Conservation (phyloP, 768 basidiomycete genomes). For the Podaxis sp. region DNA sequence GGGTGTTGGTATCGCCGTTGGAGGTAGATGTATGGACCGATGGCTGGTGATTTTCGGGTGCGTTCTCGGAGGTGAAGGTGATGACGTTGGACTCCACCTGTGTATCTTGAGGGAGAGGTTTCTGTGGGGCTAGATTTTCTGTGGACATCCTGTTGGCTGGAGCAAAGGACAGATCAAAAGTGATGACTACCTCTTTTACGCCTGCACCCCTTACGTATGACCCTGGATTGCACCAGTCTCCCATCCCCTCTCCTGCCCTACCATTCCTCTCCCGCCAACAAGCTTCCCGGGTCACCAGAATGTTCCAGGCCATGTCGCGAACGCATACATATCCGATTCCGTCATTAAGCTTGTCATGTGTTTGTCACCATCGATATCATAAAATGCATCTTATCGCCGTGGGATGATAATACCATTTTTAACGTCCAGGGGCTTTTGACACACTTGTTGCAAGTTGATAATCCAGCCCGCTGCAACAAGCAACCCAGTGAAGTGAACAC, state of each 20-base stretch:
- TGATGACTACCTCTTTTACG: conserved; percentile 10
- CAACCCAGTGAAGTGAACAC: not conserved
- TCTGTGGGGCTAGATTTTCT: not conserved
- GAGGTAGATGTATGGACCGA: not conserved
- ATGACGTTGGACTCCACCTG: conserved; percentile 4
- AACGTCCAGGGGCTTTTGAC: not conserved
- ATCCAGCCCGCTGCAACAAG: not conserved
- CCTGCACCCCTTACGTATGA: conserved; percentile 3
- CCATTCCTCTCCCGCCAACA: not conserved
- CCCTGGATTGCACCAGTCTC: not conserved
- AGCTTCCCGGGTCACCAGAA: not conserved
- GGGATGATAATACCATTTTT: not conserved
- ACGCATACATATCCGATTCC: not conserved
- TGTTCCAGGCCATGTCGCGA: not conserved
- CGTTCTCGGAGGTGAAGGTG: not conserved
- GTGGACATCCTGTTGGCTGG: conserved; percentile 9
- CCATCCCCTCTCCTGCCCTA: not conserved
- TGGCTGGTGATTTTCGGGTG: not conserved
- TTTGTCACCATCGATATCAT: not conserved
- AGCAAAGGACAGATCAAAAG: conserved; percentile 1
- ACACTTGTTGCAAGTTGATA: not conserved
- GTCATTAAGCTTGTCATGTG: not conserved
- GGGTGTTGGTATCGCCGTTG: not conserved
- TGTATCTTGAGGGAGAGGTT: not conserved
- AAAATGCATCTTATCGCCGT: not conserved